A percentile compares a stretch with the other conserved stretches of the same genome.
These are phyloP conservation scores for Apiotrichum sp. DNA, from an alignment of 1,284 basidiomycete species.

Conservation along the genomic window DNA sequence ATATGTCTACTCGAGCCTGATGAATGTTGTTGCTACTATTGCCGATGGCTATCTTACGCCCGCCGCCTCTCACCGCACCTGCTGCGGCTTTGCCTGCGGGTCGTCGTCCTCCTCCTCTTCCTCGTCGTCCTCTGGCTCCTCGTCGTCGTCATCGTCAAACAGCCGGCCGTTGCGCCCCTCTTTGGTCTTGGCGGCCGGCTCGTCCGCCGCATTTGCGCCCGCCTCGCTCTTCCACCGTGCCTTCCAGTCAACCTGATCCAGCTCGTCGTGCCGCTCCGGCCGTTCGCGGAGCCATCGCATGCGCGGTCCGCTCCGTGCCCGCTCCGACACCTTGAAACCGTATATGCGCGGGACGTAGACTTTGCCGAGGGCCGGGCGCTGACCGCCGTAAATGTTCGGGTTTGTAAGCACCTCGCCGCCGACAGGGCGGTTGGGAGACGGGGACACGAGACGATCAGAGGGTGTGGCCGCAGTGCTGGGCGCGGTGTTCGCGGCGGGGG, in stretches of 20 bases:
- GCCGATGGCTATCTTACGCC: no score
- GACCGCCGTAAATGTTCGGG: conserved; percentile 69
- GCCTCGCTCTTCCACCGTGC: conserved; percentile 63
- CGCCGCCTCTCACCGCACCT: background rate
- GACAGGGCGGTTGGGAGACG: conserved; percentile 19
- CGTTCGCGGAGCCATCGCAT: conserved; percentile 93
- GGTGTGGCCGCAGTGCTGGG: conserved; percentile 36
- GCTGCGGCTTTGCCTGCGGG: background rate
- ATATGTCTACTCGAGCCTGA: no score
- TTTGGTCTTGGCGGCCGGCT: conserved; percentile 3
- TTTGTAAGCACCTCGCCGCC: conserved; percentile 50
- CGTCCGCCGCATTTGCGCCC: background rate
- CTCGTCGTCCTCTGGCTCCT: conserved; percentile 26
- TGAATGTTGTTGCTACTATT: no score
- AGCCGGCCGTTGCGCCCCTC: conserved; percentile 22
- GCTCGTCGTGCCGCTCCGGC: conserved; percentile 69
- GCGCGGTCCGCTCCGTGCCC: conserved; percentile 77
- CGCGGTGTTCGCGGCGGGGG: conserved; percentile 26
- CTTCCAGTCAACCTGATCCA: conserved; percentile 79
- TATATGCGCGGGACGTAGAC: conserved; percentile 93
- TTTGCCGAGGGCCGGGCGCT: conserved; percentile 69
- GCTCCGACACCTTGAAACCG: conserved; percentile 57
- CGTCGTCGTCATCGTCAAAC: conserved; percentile 37
- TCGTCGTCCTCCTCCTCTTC: conserved; percentile 35
- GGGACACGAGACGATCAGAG: conserved; percentile 8